Conservation (phyloP, 2,329 filamentous ascomycete species). For the Colletotrichum sp. region DNA sequence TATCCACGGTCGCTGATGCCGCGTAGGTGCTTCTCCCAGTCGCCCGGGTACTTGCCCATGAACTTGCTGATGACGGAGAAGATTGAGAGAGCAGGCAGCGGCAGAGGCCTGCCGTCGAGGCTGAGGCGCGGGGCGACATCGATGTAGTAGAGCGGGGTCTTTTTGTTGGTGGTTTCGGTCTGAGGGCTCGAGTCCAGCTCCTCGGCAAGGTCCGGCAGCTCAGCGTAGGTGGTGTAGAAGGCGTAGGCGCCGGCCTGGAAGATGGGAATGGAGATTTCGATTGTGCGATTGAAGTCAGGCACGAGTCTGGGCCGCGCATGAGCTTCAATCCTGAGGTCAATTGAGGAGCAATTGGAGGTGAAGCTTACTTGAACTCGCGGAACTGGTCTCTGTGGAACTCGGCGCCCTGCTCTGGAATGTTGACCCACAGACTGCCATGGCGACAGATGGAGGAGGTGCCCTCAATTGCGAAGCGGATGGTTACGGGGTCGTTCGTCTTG, state of each 20-base stretch:
- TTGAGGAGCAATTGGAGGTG: neutral
- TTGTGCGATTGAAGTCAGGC: conserved; percentile 90
- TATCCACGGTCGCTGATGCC: conserved; percentile 92
- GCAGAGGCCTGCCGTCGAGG: conserved; percentile 76
- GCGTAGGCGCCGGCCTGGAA: conserved; percentile 85
- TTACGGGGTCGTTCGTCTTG: conserved; percentile 73
- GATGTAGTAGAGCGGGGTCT: conserved; percentile 85
- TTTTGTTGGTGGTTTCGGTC: conserved; percentile 59
- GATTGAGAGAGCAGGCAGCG: conserved; percentile 85
- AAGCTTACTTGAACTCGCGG: conserved; percentile 83
- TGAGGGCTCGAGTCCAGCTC: conserved; percentile 52
- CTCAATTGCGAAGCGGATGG: conserved; percentile 87
- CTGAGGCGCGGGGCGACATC: conserved; percentile 86
- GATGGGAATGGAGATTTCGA: conserved; percentile 89
- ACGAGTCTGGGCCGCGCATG: conserved; percentile 64
- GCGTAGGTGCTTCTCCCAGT: conserved; percentile 88
- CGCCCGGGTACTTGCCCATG: conserved; percentile 88
- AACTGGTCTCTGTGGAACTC: conserved; percentile 82
- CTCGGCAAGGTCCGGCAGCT: conserved; percentile 78
- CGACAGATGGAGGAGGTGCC: conserved; percentile 95
- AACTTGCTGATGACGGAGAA: conserved; percentile 98
- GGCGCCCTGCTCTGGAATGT: conserved; percentile 80
- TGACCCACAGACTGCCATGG: conserved; percentile 94
- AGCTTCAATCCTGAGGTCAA: neutral
- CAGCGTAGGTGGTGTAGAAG: conserved; percentile 92